phyloP scores from a whole-genome alignment of 441 rosid species.

The Croton setiger region DNA sequence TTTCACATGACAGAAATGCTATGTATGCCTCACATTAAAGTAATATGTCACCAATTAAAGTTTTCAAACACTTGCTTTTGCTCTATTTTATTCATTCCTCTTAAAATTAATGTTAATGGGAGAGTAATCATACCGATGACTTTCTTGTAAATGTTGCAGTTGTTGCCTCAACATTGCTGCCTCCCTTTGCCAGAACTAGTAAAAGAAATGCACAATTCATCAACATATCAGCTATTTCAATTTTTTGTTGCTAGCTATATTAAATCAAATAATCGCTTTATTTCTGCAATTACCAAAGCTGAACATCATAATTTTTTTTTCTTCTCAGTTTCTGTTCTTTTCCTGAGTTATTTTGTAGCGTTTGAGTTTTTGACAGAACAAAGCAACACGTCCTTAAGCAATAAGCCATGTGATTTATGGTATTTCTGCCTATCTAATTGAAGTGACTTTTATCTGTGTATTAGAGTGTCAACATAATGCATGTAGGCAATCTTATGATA shows the following conservation, averaged over 20 bases:
- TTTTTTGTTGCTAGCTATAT: neutral
- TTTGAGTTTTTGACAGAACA: neutral
- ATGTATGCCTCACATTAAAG: neutral
- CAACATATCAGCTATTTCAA: neutral
- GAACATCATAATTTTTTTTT: neutral
- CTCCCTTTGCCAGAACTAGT: conserved; percentile 48
- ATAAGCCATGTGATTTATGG: neutral
- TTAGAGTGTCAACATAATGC: neutral
- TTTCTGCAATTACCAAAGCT: neutral
- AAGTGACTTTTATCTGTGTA: neutral
- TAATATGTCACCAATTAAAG: neutral
- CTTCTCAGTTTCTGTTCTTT: neutral
- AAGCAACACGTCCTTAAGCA: too few relatives aligned
- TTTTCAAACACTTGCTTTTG: neutral
- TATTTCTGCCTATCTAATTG: neutral
- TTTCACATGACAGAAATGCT: neutral
- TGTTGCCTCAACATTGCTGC: conserved; percentile 44
- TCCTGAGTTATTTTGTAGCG: neutral
- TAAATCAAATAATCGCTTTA: neutral
- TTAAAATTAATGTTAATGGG: conserved; percentile 12
- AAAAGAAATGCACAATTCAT: conserved; percentile 23
- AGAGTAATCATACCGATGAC: conserved; percentile 33
- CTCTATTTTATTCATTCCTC: neutral
- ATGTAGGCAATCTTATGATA: neutral
- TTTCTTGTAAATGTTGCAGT: conserved; percentile 40